Conservation (phyloP, 2,329 filamentous ascomycete species). For the Alternaria novae-zelandiae region DNA sequence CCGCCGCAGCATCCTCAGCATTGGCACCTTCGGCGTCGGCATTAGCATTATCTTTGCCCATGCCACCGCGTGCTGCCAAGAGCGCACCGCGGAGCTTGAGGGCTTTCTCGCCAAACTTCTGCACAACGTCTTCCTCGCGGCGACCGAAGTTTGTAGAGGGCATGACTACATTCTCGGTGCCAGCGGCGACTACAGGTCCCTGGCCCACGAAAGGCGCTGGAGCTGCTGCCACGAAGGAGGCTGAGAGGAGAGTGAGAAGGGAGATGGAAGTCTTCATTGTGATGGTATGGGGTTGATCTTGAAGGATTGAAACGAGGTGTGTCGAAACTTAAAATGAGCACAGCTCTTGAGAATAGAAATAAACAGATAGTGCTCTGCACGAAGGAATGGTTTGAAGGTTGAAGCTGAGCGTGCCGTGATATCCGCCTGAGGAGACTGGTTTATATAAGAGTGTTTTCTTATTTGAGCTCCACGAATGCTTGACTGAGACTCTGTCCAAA, state of each 20-base stretch:
- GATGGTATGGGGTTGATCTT: constrained; percentile 15
- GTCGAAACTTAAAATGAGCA: constrained; percentile 40
- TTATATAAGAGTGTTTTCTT: constrained; percentile 30
- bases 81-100: constrained; percentile 37
- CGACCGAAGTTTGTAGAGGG: constrained; percentile 30
- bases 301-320: constrained; percentile 31
- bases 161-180: constrained; percentile 30
- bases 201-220: constrained; percentile 40
- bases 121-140: constrained; percentile 24
- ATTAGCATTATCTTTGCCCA: constrained; percentile 16
- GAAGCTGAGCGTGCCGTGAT: constrained; percentile 24
- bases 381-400: constrained; percentile 24
- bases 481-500: constrained; percentile 17
- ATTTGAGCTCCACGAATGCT: constrained; percentile 9
- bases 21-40: constrained; percentile 2
- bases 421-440: constrained; percentile 11
- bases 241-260: constrained; percentile 44
- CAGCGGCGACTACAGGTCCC: constrained; percentile 31
- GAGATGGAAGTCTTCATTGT: constrained; percentile 45
- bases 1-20: constrained; percentile 2
- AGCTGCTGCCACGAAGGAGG: constrained; percentile 40
- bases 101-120: constrained; percentile 35
- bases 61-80: constrained; percentile 23
- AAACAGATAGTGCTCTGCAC: constrained; percentile 44
- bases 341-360: constrained; percentile 43